Percentiles rank a stretch among this genome's conserved stretches.
These are phyloP conservation scores for Eucalyptus decipiens DNA, from an alignment of 345 rosid genomes.

Conservation along the genomic window DNA sequence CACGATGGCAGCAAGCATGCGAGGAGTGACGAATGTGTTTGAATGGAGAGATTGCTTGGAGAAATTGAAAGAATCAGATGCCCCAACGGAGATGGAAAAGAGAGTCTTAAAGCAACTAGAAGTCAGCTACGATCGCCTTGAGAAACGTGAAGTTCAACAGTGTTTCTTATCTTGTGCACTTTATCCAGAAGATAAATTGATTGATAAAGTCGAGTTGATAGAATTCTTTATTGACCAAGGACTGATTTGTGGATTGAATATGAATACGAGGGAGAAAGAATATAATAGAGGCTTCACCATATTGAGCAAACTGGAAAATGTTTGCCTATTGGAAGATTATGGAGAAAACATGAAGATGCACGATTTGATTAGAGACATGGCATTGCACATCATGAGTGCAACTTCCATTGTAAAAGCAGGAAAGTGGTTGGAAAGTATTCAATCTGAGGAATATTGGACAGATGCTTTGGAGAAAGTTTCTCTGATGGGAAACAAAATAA, in stretches of 20 bases:
- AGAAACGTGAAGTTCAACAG: not conserved
- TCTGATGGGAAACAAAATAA: accelerated
- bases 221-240: not conserved
- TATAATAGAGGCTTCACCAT: not conserved
- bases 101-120: not conserved
- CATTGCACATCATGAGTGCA: too few species aligned
- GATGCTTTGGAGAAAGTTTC: too few species aligned
- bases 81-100: not conserved
- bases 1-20: not conserved
- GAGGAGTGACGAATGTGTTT: not conserved
- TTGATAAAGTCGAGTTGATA: accelerated
- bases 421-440: accelerated
- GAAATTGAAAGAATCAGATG: not conserved
- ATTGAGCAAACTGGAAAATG: not conserved
- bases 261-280: not conserved
- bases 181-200: not conserved
- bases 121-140: not conserved
- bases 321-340: not conserved
- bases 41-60: not conserved
- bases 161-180: constrained; percentile 17
- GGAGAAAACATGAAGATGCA: accelerated
- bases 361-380: too few species aligned
- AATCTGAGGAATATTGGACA: too few species aligned
- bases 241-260: not conserved
- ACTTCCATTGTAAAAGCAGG: too few species aligned